Evolutionary conservation across 75 land plant species (phyloP), one percentile per base, ranked within the genome.

Genomic region (Selaginella moellendorffii): DNA sequence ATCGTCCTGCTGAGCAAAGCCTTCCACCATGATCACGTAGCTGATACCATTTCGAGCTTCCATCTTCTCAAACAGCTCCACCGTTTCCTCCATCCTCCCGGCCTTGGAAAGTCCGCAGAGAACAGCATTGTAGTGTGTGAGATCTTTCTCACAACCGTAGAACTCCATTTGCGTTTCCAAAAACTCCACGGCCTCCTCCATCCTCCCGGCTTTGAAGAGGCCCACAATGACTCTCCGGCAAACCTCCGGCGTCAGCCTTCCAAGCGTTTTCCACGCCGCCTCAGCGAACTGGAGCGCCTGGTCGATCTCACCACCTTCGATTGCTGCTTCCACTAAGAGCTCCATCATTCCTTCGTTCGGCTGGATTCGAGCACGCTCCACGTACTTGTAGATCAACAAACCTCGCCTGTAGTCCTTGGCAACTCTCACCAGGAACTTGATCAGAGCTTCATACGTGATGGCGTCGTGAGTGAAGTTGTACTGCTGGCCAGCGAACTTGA

Each of bases 401-500:
- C 17, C 59, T 21, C n/a, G 5, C 25, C n/a, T 19, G 59, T 56
- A n/a, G 59, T 56, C 59, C 9, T 56, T 56, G 17, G 5, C 59
- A 9, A 19, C 25, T 19, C n/a, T 56, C 25, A 19, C 25, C 59
- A 56, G 19, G 23, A 9, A 56, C 19, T 56, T 56, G 59, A 56
- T 56, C 5, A 56, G 19, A 19, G 23, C 19, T 19, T 21, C 24
- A 19, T 56, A 56, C 5, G 59, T 56, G 24, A 8, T 56, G 17
- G n/a, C 59, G 8, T 19, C 24, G 24, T 56, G 59, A 2, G 5
- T 8, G 59, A 21, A 56, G 24, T 25, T 25, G 24, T 56, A 56
- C n/a, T 56, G 59, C 59, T 56, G 59, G 59, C 59, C 59, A 8
- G 59, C 59, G 17, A 5, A 56, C 59, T 56, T 56, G 24, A 56